A percentile compares a stretch with the other conserved stretches of the same genome.
Evolutionary conservation across 2,329 filamentous ascomycete species (phyloP).

Genomic region (Colletotrichum liaoningense): DNA sequence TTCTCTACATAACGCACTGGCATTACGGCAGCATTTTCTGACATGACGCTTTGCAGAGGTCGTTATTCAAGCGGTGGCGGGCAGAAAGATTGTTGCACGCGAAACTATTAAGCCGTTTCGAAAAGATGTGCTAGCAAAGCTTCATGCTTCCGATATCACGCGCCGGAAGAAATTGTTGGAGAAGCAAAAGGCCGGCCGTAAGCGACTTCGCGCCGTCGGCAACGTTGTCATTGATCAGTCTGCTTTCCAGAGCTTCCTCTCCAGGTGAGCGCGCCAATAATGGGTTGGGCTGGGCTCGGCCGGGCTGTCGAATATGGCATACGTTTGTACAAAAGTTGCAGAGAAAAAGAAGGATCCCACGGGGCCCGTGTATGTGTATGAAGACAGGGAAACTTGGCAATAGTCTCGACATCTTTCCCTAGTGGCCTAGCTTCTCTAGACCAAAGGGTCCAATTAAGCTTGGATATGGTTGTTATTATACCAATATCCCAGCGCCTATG

Average conservation of each 20-base stretch:
- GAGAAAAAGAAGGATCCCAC: not conserved
- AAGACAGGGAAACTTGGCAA: not conserved
- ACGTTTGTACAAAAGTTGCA: not conserved
- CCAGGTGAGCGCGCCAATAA: slow-evolving; percentile 66
- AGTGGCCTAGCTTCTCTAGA: no score
- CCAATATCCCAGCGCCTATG: not conserved
- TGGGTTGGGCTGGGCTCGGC: no score
- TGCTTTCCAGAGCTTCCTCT: slow-evolving; percentile 93
- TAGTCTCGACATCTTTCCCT: no score
- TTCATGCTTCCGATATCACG: slow-evolving; percentile 90
- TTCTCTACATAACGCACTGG: no score
- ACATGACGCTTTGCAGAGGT: slow-evolving; percentile 69
- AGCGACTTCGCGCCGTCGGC: slow-evolving; percentile 84
- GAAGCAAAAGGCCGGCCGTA: slow-evolving; percentile 96
- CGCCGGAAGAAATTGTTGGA: slow-evolving; percentile 88
- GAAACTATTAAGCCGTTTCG: slow-evolving; percentile 97
- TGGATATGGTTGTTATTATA: no score
- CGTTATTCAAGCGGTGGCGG: slow-evolving; percentile 90
- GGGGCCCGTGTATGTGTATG: not conserved
- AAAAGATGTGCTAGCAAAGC: slow-evolving; percentile 92
- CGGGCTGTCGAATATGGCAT: not conserved
- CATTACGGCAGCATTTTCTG: not conserved
- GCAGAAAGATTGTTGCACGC: slow-evolving; percentile 84
- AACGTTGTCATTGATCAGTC: slow-evolving; percentile 97
- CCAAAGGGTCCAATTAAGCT: no score